Percentiles rank a stretch among this genome's conserved stretches.
These are phyloP conservation scores for Xylariales sp. DNA, from an alignment of 2,329 filamentous ascomycete species.

Conservation along the genomic window DNA sequence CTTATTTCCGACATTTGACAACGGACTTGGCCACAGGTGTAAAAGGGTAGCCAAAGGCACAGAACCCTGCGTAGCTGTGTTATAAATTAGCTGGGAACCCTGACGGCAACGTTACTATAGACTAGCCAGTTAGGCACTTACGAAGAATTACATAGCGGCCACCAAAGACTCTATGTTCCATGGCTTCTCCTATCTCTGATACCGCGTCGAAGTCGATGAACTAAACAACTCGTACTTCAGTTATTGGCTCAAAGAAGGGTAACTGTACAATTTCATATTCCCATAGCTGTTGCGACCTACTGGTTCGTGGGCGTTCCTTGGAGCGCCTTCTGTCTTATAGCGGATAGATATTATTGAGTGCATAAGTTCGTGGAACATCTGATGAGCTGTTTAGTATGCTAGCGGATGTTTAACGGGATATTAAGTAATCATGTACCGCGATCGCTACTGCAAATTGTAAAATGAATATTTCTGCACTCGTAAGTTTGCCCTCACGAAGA, in stretches of 20 bases:
- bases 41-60: neutral
- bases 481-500: neutral
- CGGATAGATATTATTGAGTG: neutral
- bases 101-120: no score
- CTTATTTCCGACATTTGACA: neutral
- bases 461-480: neutral
- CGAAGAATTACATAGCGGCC: neutral
- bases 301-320: neutral
- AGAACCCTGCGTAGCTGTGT: no score
- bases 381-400: neutral
- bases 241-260: neutral
- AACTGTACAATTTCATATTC: neutral
- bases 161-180: slow-evolving; percentile 1
- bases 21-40: neutral
- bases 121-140: neutral
- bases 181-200: neutral
- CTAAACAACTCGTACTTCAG: neutral
- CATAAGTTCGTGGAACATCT: slow-evolving; percentile 3
- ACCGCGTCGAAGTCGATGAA: neutral
- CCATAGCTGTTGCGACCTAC: neutral
- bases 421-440: neutral
- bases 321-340: no score
- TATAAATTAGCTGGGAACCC: neutral
- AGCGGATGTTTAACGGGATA: neutral
- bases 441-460: neutral